A percentile compares a stretch with the other conserved stretches of the same genome.
Evolutionary conservation across 306 rosid genomes (phyloP).

Genomic region (Urtica urens): DNA sequence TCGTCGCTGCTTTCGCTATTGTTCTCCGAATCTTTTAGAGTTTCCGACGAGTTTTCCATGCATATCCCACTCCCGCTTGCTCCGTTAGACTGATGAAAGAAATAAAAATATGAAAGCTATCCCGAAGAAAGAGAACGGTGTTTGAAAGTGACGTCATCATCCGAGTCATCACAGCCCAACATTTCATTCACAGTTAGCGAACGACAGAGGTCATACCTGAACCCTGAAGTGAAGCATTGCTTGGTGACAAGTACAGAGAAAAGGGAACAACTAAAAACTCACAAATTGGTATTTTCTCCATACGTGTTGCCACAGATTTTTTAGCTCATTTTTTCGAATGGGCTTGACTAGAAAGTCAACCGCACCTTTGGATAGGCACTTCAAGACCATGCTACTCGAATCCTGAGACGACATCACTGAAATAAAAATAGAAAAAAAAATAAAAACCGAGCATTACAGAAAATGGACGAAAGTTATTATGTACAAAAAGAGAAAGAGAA

Average conservation of each 20-base stretch:
- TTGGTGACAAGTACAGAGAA: conserved; percentile 3
- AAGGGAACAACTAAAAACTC: conserved; percentile 28
- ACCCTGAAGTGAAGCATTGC: not conserved
- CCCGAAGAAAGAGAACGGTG: too few species aligned
- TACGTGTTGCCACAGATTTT: conserved; percentile 96
- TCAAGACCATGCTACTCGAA: conserved; percentile 91
- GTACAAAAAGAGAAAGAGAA: too few species aligned
- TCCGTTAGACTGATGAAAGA: conserved; percentile 43
- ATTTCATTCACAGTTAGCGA: too few species aligned
- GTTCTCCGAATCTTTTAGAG: conserved; percentile 35
- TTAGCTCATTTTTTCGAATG: conserved; percentile 93
- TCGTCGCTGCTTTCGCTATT: conserved; percentile 46
- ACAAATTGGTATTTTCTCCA: conserved; percentile 99
- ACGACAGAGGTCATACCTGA: too few species aligned
- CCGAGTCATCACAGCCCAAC: too few species aligned
- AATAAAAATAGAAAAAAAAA: conserved; percentile 31
- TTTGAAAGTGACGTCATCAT: too few species aligned
- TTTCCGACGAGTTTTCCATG: conserved; percentile 28
- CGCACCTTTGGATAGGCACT: conserved; percentile 97
- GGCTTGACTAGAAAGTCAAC: conserved; percentile 94
- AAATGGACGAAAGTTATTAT: too few species aligned
- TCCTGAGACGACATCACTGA: conserved; percentile 99
- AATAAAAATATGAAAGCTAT: not conserved
- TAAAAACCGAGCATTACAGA: conserved; percentile 20
- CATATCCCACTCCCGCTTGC: conserved; percentile 53